Evolutionary conservation across 2,329 filamentous ascomycete species (phyloP).

Genomic region (Paecilomyces dactylethromorphus): DNA sequence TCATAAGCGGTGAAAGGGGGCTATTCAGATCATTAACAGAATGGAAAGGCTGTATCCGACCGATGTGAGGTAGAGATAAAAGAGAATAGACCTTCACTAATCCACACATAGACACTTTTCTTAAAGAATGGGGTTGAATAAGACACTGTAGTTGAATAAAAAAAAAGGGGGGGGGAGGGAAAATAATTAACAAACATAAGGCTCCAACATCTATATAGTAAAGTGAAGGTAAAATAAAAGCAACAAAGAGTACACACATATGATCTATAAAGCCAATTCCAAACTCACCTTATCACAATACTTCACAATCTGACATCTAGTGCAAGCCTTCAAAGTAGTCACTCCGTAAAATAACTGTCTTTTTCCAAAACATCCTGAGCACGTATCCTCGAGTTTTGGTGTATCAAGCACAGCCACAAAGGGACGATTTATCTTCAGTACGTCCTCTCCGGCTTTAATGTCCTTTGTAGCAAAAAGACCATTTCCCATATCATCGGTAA

Average conservation of each 20-base stretch:
- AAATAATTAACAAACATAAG: too few relatives aligned
- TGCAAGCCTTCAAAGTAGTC: conserved; percentile 47
- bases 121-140: too few relatives aligned
- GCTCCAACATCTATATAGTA: background rate
- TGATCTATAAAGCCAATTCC: conserved; percentile 1
- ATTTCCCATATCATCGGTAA: conserved; percentile 36
- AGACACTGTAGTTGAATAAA: too few relatives aligned
- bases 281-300: conserved; percentile 54
- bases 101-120: too few relatives aligned
- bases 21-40: too few relatives aligned
- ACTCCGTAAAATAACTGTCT: conserved; percentile 12
- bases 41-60: too few relatives aligned
- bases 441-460: conserved; percentile 43
- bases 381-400: conserved; percentile 46
- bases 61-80: too few relatives aligned
- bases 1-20: too few relatives aligned
- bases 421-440: conserved; percentile 46
- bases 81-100: too few relatives aligned
- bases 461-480: conserved; percentile 49
- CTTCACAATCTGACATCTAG: conserved; percentile 50
- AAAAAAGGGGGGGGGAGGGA: too few relatives aligned
- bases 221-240: background rate
- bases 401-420: conserved; percentile 51
- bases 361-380: conserved; percentile 51
- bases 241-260: background rate